Percentiles rank a stretch among this genome's conserved stretches.
Conservation (phyloP, 2,329 filamentous ascomycete genomes). For the Pseudocercospora vitis region DNA sequence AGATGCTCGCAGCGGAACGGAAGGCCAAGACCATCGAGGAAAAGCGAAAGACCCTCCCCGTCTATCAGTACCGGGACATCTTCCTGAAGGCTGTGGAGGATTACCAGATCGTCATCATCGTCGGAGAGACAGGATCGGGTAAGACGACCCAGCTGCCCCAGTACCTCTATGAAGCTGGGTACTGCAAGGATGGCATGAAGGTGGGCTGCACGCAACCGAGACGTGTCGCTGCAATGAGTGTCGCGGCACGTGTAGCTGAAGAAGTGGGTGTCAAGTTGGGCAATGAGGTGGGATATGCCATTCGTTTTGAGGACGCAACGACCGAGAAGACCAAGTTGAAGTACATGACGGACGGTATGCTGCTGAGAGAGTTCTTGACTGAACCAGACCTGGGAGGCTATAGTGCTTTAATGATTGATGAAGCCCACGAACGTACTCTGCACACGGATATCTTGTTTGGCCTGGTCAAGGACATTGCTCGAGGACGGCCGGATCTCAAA, state of each 20-base stretch:
- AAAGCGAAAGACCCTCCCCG: slow-evolving; percentile 83
- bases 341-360: slow-evolving; percentile 97
- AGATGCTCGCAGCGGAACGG: slow-evolving; percentile 84
- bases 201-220: slow-evolving; percentile 93
- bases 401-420: slow-evolving; percentile 90
- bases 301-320: slow-evolving; percentile 91
- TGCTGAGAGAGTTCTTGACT: slow-evolving; percentile 84
- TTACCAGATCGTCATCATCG: slow-evolving; percentile 85
- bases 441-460: slow-evolving; percentile 88
- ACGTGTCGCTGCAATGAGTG: slow-evolving; percentile 94
- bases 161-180: slow-evolving; percentile 88
- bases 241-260: slow-evolving; percentile 92
- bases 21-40: slow-evolving; percentile 88
- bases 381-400: slow-evolving; percentile 82
- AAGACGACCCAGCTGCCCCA: slow-evolving; percentile 96
- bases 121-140: slow-evolving; percentile 90
- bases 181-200: slow-evolving; percentile 78
- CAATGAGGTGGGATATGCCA: slow-evolving; percentile 89
- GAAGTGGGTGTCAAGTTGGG: slow-evolving; percentile 89
- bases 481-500: slow-evolving; percentile 80
- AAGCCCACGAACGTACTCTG: slow-evolving; percentile 91
- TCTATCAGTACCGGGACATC: slow-evolving; percentile 82
- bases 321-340: slow-evolving; percentile 89
- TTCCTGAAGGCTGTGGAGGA: slow-evolving; percentile 83
- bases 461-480: slow-evolving; percentile 82